Percentiles rank a stretch among this genome's conserved stretches.
Conservation (phyloP, 2,329 filamentous ascomycete genomes). For the Coccinonectria pachysandricola region DNA sequence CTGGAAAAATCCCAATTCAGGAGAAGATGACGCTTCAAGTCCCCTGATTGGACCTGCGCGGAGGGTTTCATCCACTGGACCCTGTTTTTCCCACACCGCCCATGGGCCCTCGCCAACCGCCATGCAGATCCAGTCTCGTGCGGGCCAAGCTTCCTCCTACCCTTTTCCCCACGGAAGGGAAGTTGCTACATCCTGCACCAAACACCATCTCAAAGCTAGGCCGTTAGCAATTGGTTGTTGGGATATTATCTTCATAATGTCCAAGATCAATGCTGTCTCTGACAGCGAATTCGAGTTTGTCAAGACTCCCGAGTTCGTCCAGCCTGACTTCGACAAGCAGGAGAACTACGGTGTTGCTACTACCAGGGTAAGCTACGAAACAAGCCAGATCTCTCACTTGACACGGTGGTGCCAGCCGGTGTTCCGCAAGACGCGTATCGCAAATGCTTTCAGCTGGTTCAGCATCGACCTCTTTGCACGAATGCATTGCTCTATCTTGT, state of each 20-base stretch:
- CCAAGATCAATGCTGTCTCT: constrained; percentile 22
- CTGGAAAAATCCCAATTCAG: too few species aligned
- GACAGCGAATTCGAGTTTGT: constrained; percentile 32
- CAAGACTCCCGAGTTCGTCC: constrained; percentile 28
- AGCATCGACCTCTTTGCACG: too few species aligned
- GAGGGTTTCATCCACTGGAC: not conserved
- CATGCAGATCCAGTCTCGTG: too few species aligned
- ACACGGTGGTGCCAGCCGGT: too few species aligned
- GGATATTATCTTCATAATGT: constrained; percentile 21
- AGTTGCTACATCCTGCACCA: too few species aligned
- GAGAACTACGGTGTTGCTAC: constrained; percentile 47
- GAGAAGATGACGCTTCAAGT: not conserved
- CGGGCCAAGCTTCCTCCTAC: not conserved
- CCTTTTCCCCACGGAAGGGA: not conserved
- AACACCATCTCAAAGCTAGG: constrained; percentile 9
- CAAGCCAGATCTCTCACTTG: too few species aligned
- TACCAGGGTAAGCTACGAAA: constrained; percentile 24
- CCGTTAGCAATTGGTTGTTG: constrained; percentile 16
- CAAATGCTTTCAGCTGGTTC: too few species aligned
- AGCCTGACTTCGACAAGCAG: constrained; percentile 53
- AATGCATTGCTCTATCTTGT: too few species aligned
- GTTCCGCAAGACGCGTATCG: too few species aligned
- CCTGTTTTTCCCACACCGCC: not conserved
- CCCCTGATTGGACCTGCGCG: not conserved
- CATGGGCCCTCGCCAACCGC: not conserved